Base-by-base conservation (phyloP, 2,329 filamentous ascomycete genomes). In the Botrytis medusae region DNA sequence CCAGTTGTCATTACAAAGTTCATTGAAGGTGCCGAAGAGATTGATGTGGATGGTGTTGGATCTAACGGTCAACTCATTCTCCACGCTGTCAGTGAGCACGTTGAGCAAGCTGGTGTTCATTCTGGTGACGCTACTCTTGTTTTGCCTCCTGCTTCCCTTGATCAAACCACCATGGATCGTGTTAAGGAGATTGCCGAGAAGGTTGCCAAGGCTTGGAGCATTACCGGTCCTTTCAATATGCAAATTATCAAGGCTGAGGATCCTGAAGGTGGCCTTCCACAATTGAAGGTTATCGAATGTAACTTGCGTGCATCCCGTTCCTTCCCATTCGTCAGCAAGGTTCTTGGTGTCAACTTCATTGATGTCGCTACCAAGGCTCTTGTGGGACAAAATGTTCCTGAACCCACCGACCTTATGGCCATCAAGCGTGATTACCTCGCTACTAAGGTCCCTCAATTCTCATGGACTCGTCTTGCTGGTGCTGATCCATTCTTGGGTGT, bases 211-310 rank as follows among this genome's bases (percentile, higher is more conserved):
- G 96, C 96, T 65, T 98, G 95, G 94, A 94, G 89, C 81, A 98
- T 98, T 83, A 98, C 94, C 32, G 96, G 96, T 72, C 96, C 96
- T 74, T 99, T 98, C 90, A 99, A 99, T 88, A 98, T 99, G 95
- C 96, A 99, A 82, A 97, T 99, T 84, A 98, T 99, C 88, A 97
- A 97, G 86, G 94, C 93, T 51, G 87, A 93, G 20, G 86, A 92
- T 80, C 89, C 92, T 46, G 90, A 93, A 74, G 92, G 92, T 73
- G 91, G 91, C 72, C 88, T 92, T 80, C 89, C 93, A 48, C 87
- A 89, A 42, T 89, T 98, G 77, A 98, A 98, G 87, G 95, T 98
- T 80, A 98, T 98, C 76, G 95, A 98, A 85, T 98, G 95, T 87
- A 98, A 98, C 84, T 90, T 98, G 75, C 95, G 95, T 83, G 96